Conservation (phyloP, 1,284 basidiomycete genomes). For the Irpex rosettiformis region DNA sequence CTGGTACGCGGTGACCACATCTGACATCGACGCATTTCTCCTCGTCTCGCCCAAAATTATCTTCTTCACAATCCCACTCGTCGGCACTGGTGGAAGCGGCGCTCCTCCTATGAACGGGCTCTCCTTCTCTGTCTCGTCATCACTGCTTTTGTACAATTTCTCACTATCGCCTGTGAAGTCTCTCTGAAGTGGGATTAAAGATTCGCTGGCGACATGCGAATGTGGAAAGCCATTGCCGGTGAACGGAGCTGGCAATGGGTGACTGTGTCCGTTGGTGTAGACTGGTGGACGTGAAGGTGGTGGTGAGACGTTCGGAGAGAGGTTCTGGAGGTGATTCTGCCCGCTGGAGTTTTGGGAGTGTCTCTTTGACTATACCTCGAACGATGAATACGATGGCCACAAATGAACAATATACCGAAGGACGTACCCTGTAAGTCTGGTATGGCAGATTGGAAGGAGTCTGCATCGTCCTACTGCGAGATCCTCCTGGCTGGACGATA, state of each 20-base stretch:
- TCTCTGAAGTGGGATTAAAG: slow-evolving; percentile 16
- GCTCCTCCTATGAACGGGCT: too few species aligned
- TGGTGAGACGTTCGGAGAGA: slow-evolving; percentile 28
- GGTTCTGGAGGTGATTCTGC: slow-evolving; percentile 19
- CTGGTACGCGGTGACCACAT: slow-evolving; percentile 5
- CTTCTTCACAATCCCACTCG: not conserved
- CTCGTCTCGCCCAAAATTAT: slow-evolving; percentile 6
- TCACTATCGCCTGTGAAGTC: slow-evolving; percentile 17
- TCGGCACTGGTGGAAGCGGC: too few species aligned
- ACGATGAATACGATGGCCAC: not conserved
- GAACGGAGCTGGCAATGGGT: too few species aligned
- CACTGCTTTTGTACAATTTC: slow-evolving; percentile 13
- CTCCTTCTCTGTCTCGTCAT: too few species aligned
- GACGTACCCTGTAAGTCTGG: slow-evolving; percentile 56
- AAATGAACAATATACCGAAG: slow-evolving; percentile 18
- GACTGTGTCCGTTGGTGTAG: slow-evolving; percentile 6
- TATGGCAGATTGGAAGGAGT: slow-evolving; percentile 51
- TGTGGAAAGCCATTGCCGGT: too few species aligned
- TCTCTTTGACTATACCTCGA: slow-evolving; percentile 55
- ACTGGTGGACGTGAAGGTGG: slow-evolving; percentile 17
- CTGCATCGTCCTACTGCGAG: slow-evolving; percentile 7
- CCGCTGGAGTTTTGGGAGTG: slow-evolving; percentile 55
- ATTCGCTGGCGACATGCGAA: slow-evolving; percentile 21
- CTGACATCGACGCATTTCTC: slow-evolving; percentile 11
- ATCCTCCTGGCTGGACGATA: not conserved